Evolutionary conservation across 306 rosid species (phyloP).

Genomic region (Prunus davidiana): DNA sequence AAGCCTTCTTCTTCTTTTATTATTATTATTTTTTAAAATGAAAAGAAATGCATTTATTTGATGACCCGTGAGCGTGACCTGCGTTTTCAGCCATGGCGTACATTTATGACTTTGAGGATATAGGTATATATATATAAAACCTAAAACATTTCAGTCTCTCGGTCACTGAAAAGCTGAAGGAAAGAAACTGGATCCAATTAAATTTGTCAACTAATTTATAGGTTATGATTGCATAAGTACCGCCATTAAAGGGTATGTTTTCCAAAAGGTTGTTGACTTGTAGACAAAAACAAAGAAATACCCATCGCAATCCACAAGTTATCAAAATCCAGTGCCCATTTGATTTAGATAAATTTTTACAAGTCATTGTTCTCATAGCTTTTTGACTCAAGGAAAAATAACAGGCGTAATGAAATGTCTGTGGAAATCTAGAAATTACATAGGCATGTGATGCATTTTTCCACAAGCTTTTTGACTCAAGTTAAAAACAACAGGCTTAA

Average conservation of each 20-base stretch:
- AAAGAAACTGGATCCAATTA: too few species aligned
- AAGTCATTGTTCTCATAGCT: neutral
- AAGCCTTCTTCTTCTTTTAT: too few species aligned
- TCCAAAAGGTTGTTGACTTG: neutral
- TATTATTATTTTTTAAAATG: too few species aligned
- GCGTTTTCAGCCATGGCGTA: neutral
- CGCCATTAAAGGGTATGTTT: neutral
- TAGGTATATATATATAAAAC: too few species aligned
- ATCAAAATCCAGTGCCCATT: neutral
- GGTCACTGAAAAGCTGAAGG: neutral
- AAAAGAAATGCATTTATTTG: neutral
- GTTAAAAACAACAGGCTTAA: neutral
- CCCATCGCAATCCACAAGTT: neutral
- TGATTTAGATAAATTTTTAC: neutral
- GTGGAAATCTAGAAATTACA: too few species aligned
- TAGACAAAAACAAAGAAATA: neutral
- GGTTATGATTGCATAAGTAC: too few species aligned
- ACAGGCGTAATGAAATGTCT: neutral
- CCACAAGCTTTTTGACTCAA: neutral
- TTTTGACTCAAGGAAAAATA: neutral
- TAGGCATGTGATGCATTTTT: too few species aligned
- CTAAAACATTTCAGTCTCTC: neutral
- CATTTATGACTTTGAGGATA: neutral
- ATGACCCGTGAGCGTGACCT: neutral
- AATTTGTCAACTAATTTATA: too few species aligned